Evolutionary conservation across 208 protist species (phyloP), one percentile per base, ranked within the genome.

Genomic region (Trypanosoma vivax): DNA sequence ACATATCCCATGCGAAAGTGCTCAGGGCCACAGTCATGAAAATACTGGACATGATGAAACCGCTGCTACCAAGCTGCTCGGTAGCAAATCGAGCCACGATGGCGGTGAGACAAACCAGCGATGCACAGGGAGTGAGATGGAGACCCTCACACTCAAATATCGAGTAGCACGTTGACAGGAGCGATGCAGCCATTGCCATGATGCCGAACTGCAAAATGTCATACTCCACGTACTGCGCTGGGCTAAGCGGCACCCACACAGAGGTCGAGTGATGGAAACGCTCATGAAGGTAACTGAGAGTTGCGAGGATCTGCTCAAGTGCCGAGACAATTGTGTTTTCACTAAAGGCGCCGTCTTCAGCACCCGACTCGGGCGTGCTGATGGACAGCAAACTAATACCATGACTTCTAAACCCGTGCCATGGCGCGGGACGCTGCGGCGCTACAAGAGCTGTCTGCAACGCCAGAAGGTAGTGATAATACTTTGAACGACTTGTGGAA

Each of bases 221-320:
- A 61, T 78, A 83, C 55, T 72, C 61, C 16, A 88, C 65, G 42
- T 81, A 83, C 23, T 39, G 24, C 14, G 23, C 50, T 6, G 42
- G 29, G 54, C 64, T 66, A 25, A 81, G 37, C 13, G 73, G 70
- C 21, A 83, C 50, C 70, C 73, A 88, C 39, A 80, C 73, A 55
- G 71, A 88, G 9, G 62, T 79, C 50, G 79, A 77, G 59, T 83
- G 79, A 65, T 83, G 76, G 21, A 83, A 79, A 18, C 73, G 69
- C 48, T 88, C 75, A 42, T 88, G 72, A 31, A 88, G 48, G 5
- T 76, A 75, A 27, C 70, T 83, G n/a, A 88, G 47, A 3, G 76
- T 73, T 21, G 68, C 47, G 31, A 88, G 65, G 27, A 75, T 40
- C 29, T 66, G 28, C 14, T 73, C 35, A 33, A 50, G 45, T 18